Evolutionary conservation across 352 stramenopile species (phyloP), one percentile per base, ranked within the genome.

Genomic region (Globisporangium alternatum): DNA sequence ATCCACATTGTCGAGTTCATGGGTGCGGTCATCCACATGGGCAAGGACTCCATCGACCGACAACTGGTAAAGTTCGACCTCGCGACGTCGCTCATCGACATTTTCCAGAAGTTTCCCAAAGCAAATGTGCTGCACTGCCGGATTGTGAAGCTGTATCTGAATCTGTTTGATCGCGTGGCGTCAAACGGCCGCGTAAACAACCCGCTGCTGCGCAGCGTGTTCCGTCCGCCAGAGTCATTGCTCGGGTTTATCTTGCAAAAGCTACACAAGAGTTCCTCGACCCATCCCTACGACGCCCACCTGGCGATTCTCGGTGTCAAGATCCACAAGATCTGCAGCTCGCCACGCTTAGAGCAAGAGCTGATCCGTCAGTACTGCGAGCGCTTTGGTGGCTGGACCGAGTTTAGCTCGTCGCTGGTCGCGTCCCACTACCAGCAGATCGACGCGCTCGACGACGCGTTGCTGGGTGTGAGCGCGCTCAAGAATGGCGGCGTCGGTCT

Each of bases 291-390:
- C 49, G 83, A 91, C 37, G 76, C 81, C 12, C 83, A 93, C 66
- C 60, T 93, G 31, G 76, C 83, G 17, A 89, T 93, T 41, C 73
- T 93, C 43, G 83, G 81, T 2, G 81, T 93, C 4, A 91, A 91
- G 37, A 91, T 93, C 60, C 80, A 88, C 58, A 90, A 89, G 62
- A 89, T 91, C 54, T 91, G 83, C 53, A 91, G 81, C 49, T 80
- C 83, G 0, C 81, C 83, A 8, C 81, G 76, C 2, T 72, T 93
- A 2, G 80, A 91, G 31, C 85, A 93, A 58, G 83, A 93, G 64
- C 66, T 93, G 2, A 87, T 93, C 57, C 75, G 78, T 2, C 85
- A 93, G 58, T 92, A 89, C 55, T 91, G 81, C 61, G 80, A 77
- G 55, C 81, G 74, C 33, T 70, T 83, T 31, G 55, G 75, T 12